Percentiles rank a stretch among this genome's conserved stretches.
These are phyloP conservation scores for Viola pubescens DNA, from an alignment of 441 rosid genomes.

Conservation along the genomic window DNA sequence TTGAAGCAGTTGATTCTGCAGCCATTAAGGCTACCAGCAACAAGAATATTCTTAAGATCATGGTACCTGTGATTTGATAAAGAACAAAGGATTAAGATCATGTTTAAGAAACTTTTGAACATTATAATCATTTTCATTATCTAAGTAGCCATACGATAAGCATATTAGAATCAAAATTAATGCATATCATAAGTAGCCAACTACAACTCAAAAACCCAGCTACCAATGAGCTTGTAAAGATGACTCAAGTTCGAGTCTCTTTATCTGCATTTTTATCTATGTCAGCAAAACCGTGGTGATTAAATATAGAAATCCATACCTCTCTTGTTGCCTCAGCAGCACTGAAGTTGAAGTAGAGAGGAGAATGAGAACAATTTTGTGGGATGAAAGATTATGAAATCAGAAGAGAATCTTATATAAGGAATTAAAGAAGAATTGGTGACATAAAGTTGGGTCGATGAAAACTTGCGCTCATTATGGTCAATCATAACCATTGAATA, in stretches of 20 bases:
- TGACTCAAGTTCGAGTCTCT: too few relatives aligned
- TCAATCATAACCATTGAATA: neutral
- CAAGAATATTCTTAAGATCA: conserved; percentile 21
- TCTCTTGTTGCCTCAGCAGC: neutral
- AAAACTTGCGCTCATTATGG: conserved; percentile 1
- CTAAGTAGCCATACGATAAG: too few relatives aligned
- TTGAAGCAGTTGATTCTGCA: conserved; percentile 29
- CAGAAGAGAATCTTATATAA: conserved; percentile 5
- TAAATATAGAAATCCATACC: too few relatives aligned
- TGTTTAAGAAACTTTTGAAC: too few relatives aligned
- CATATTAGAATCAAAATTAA: neutral
- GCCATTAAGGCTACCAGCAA: conserved; percentile 24
- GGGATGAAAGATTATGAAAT: conserved; percentile 2
- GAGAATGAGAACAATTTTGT: neutral
- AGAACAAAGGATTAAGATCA: neutral
- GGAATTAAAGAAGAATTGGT: neutral
- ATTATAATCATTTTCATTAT: too few relatives aligned
- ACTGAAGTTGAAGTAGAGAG: neutral
- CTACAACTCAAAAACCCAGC: too few relatives aligned
- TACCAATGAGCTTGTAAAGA: too few relatives aligned
- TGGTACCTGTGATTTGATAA: conserved; percentile 13
- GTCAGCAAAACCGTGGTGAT: neutral
- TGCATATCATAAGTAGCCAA: too few relatives aligned
- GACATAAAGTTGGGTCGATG: neutral
- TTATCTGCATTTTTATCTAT: neutral